Base-by-base conservation (phyloP, 1,284 basidiomycete genomes). In the Calocybe gambosa region DNA sequence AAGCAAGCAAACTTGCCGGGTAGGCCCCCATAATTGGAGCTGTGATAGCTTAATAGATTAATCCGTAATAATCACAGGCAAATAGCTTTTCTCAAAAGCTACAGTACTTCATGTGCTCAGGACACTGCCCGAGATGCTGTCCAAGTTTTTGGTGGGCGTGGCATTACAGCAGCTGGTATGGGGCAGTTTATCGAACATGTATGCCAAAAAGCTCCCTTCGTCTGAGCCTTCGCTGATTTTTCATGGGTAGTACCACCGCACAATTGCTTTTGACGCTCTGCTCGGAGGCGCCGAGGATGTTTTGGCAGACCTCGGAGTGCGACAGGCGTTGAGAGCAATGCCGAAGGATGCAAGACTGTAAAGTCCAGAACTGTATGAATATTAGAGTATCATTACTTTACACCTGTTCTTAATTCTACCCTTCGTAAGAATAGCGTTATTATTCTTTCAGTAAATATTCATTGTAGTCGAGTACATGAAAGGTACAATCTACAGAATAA, bases 1-100 rank as follows among this genome's bases (percentile, higher is more conserved):
- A 75, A 55, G 67, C 70, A 7, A 63, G 58, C 39, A 67, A 68
- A 38, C 70, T 79, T 15, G 78, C 77, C 28, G 76, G 77, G 75
- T 77, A 53, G n/a, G 31, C 16, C 64, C 49, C 6, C 28, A 7
- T 29, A 2, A 3, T 28, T 19, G 8, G 36, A 31, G n/a, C 26
- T 23, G 31, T 20, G 8, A 3, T 13, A 19, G 16, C 9, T 26
- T 15, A 19, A 21, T 15, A 26, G 2, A 19, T 7, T 10, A 39
- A 20, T 18, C 44, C 12, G 39, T 18, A 2, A 6, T 35, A 8
- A 25, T 36, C 25, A 8, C 43, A 82, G 83, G 2, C 84, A 76
- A 60, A 82, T 88, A 44, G 85, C 78, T 1, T 73, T 89, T 50
- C 62, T 88, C 57, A 88, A 88, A 70, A 77, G 76, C 64, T 77